Evolutionary conservation across 176 grass and related monocot genomes (phyloP).

Genomic region (Lolium perenne): DNA sequence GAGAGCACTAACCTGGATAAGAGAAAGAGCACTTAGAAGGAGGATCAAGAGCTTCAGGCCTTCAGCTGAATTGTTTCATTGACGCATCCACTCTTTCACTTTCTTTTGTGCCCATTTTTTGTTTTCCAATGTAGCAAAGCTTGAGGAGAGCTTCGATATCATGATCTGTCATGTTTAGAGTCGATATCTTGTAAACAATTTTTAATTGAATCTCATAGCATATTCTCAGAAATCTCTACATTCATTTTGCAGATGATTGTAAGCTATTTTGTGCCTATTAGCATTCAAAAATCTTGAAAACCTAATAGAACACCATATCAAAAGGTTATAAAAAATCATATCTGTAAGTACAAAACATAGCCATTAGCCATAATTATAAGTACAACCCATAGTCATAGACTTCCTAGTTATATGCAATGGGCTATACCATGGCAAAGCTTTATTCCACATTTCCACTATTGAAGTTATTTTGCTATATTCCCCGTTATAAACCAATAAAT

Average conservation of each 20-base stretch:
- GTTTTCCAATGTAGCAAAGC: no score
- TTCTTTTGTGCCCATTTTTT: no score
- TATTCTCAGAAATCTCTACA: neutral
- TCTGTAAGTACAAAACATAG: neutral
- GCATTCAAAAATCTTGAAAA: neutral
- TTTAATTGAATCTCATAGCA: neutral
- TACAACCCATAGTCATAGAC: neutral
- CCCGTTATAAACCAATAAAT: neutral
- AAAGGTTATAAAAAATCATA: neutral
- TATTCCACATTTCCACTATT: neutral
- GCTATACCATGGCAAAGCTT: neutral
- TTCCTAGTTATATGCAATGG: neutral
- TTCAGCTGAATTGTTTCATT: no score
- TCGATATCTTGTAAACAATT: no score
- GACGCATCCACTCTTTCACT: no score
- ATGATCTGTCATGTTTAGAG: no score
- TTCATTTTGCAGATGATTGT: neutral
- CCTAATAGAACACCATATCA: neutral
- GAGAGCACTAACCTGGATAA: no score
- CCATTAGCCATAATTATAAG: neutral
- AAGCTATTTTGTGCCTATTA: neutral
- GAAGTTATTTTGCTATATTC: neutral
- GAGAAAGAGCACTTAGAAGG: no score
- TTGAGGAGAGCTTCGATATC: no score
- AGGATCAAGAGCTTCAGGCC: no score